A percentile compares a stretch with the other conserved stretches of the same genome.
phyloP scores from a whole-genome alignment of 2,329 filamentous ascomycete genomes.

The Atkinsonella hypoxylon region DNA sequence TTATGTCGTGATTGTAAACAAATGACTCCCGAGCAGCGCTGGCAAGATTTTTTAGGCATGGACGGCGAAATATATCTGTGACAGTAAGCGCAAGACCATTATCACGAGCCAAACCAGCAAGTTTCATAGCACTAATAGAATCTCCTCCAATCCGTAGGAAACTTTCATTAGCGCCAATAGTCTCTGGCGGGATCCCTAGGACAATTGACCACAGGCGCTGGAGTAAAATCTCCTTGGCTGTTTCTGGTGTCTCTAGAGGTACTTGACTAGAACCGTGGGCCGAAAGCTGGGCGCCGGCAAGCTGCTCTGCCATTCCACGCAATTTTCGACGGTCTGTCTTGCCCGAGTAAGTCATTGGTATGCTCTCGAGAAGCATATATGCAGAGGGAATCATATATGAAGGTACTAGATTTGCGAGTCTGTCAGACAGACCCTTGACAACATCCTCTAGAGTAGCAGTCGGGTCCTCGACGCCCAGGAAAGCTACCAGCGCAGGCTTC shows the following conservation, averaged over 20 bases:
- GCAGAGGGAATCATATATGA: conserved; percentile 10
- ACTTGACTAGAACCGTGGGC: background rate
- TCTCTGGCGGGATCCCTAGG: conserved; percentile 1
- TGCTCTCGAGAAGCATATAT: conserved; percentile 6
- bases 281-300: conserved; percentile 4
- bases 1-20: background rate
- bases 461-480: background rate
- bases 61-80: conserved; percentile 22
- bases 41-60: conserved; percentile 3
- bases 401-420: background rate
- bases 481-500: background rate
- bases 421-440: background rate
- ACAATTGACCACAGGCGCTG: conserved; percentile 7
- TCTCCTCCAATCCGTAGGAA: conserved; percentile 8
- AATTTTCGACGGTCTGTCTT: conserved; percentile 11
- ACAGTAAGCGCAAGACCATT: conserved; percentile 26
- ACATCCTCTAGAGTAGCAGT: background rate
- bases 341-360: conserved; percentile 11
- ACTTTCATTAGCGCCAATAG: conserved; percentile 6
- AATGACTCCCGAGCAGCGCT: background rate
- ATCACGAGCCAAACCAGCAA: conserved; percentile 25
- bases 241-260: background rate
- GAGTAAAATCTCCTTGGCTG: conserved; percentile 2
- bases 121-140: conserved; percentile 15
- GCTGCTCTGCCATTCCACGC: conserved; percentile 4